Base-by-base conservation (phyloP, 2,329 filamentous ascomycete genomes). In the Arthrobotrys conoides region DNA sequence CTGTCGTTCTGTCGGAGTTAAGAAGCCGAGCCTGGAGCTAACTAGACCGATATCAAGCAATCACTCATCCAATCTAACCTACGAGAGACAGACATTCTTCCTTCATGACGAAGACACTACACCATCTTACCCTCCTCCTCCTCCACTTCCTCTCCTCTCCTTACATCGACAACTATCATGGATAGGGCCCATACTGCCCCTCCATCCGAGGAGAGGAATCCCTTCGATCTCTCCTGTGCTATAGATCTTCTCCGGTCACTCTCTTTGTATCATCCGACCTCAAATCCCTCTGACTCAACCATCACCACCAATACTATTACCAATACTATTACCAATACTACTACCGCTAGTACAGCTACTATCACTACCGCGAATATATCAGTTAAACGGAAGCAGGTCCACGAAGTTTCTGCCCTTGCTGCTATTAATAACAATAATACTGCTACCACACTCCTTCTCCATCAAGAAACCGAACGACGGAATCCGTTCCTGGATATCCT, bases 191-290 rank as follows among this genome's bases (percentile, higher is more conserved):
- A 51, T 51, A 12, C 20, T 27, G 8, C 48, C 48, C 48, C 9
- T 24, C 48, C 48, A 14, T 14, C 49, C 9, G 59, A 67, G 27
- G 61, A 77, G 22, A 77, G 36, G 61, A 77, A 27, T 22, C 73
- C 73, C n/a, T 77, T 77, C 53, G 73, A 77, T 68, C 73, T 77
- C 49, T 67, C 73, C 27, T 48, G 36, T 41, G 72, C 72, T 10
- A 76, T 76, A 30, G 72, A 70, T 0, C 57, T 76, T 4, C 33
- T 76, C 18, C 72, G 59, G 5, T 76, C 72, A 8, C 72, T 76
- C 6, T 70, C 72, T 18, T 71, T 12, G 18, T 70, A 64, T 30
- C 72, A 69, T 24, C 59, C 72, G 6, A 44, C n/a, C 16, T 48
- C 55, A 36, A 48, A 8, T 27, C 27, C 33, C 27, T 59, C 53